Base-by-base conservation (phyloP, 169 alveolate genomes). In the Plasmodium yoelii region DNA sequence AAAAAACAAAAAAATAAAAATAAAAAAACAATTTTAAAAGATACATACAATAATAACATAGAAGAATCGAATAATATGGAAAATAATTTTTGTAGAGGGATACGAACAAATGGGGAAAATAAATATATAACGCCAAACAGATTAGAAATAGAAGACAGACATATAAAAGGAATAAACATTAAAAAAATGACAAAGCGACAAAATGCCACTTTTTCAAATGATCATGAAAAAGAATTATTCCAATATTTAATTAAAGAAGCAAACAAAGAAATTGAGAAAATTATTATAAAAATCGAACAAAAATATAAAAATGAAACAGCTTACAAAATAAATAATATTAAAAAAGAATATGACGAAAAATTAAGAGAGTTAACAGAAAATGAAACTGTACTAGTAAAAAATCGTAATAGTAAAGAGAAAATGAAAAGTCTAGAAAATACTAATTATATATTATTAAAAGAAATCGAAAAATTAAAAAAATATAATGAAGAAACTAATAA, bases 211-310 rank as follows among this genome's bases (percentile, higher is more conserved):
- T 75, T 75, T 56, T 44, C 88, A 19, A 75, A 63, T 44, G 77
- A 75, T 5, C 61, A 39, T 19, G 88, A 75, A 47, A 22, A 67
- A 56, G 88, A 75, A 56, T 42, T 75, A 9, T 75, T 75, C 47
- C 77, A 63, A 28, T 75, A 75, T 42, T n/a, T 75, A 47, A 63
- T 75, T 47, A 34, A 26, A 63, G 47, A 75, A 55, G 88, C 88
- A 61, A 75, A 34, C 18, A 49, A 75, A 13, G 88, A 75, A 47
- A 63, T 75, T 2, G 88, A 75, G 28, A 61, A 63, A 24, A 75
- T 75, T 57, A 75, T 64, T 57, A 15, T 10, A 1, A 75, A 22
- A 34, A 26, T 75, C 39, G 74, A 28, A 13, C 49, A 75, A 24
- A 75, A 63, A 49, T 75, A 49, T 28, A 67, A 61, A 49, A 56